A percentile compares a stretch with the other conserved stretches of the same genome.
Evolutionary conservation across 23 red algal species (phyloP).

Genomic region (Pyropia yezoensis): DNA sequence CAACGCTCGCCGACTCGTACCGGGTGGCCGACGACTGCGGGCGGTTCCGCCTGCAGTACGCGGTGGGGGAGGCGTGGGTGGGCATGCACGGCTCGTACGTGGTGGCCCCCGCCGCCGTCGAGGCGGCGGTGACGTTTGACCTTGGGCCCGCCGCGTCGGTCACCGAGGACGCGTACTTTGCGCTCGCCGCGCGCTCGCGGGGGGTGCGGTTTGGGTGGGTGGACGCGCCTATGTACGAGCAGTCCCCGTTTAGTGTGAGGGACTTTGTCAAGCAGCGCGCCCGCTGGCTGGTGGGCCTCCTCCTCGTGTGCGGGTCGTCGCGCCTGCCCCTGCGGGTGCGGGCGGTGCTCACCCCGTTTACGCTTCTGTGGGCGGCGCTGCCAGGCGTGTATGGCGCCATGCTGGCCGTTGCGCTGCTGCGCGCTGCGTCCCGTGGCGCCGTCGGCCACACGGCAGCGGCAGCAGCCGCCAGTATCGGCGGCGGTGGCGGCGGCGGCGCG

Average conservation of each 20-base stretch:
- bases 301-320: conserved; percentile 16
- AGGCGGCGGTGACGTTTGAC: conserved; percentile 47
- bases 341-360: conserved; percentile 24
- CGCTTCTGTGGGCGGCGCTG: conserved; percentile 40
- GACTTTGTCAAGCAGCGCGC: conserved; percentile 71
- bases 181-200: conserved; percentile 25
- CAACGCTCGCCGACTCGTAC: conserved; percentile 53
- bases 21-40: conserved; percentile 56
- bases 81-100: conserved; percentile 78
- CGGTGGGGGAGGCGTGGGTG: conserved; percentile 50
- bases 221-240: conserved; percentile 62
- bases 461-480: not conserved
- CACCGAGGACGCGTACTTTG: conserved; percentile 65
- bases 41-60: conserved; percentile 45
- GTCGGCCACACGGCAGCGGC: too few species aligned
- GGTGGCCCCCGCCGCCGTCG: conserved; percentile 35
- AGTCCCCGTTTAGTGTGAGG: conserved; percentile 41
- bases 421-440: too few species aligned
- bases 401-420: conserved; percentile 18
- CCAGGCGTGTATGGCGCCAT: conserved; percentile 31
- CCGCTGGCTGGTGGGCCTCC: conserved; percentile 45
- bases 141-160: conserved; percentile 52
- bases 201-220: conserved; percentile 54
- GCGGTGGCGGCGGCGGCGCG: not conserved
- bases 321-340: conserved; percentile 24